Percentiles rank a stretch among this genome's conserved stretches.
Conservation (phyloP, 1,139 yeast species). For the Sugiyamaella grinbergsii region DNA sequence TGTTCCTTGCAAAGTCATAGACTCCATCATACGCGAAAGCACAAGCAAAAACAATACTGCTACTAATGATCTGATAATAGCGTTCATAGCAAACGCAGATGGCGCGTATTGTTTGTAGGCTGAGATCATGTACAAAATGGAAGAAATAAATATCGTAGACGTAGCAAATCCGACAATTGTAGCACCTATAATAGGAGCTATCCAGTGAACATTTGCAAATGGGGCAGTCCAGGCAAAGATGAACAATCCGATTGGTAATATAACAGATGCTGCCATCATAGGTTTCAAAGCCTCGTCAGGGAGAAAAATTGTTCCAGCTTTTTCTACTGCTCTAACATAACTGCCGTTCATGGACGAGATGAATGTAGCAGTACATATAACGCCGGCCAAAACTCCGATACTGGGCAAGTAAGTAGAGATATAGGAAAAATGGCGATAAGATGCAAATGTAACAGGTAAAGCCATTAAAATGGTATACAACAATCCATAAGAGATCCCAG, state of each 20-base stretch:
- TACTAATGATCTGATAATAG: constrained; percentile 48
- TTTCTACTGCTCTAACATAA: constrained; percentile 7
- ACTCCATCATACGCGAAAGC: constrained; percentile 20
- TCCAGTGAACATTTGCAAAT: constrained; percentile 59
- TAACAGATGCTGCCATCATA: constrained; percentile 50
- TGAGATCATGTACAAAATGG: constrained; percentile 67
- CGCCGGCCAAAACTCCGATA: constrained; percentile 19
- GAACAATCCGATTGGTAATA: constrained; percentile 51
- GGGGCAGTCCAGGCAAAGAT: constrained; percentile 56
- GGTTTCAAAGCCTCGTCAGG: constrained; percentile 20
- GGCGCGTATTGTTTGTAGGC: constrained; percentile 70
- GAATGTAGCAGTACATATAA: constrained; percentile 6
- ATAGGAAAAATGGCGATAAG: constrained; percentile 12
- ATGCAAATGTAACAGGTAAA: constrained; percentile 19
- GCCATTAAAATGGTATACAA: constrained; percentile 20
- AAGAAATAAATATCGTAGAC: constrained; percentile 68
- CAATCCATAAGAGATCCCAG: constrained; percentile 22
- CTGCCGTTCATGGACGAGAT: constrained; percentile 1
- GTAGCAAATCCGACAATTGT: constrained; percentile 75
- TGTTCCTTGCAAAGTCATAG: constrained; percentile 24
- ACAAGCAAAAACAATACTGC: constrained; percentile 22
- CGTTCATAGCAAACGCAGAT: constrained; percentile 59
- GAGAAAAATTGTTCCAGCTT: constrained; percentile 4
- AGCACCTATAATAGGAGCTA: constrained; percentile 75
- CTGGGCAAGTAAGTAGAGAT: constrained; percentile 20